Base-by-base conservation (phyloP, 2,329 filamentous ascomycete genomes). In the Myriangium duriaei region DNA sequence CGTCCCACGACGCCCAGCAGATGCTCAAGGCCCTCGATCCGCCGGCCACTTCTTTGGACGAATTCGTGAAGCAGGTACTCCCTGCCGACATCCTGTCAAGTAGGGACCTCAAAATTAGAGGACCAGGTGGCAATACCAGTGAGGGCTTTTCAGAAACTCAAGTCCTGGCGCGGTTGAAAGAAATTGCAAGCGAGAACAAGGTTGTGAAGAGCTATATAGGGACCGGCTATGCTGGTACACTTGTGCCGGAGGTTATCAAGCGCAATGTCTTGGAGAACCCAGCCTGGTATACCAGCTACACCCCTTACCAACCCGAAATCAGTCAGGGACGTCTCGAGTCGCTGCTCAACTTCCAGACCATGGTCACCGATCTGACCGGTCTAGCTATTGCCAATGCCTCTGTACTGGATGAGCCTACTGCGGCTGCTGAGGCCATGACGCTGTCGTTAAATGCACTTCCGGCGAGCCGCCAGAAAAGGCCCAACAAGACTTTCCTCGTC, bases 231-330 rank as follows among this genome's bases (percentile, higher is more conserved):
- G 85, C 88, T 47, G 79, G 76, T 24, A 88, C 85, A n/a, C 72
- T 80, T 48, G 80, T 83, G 1, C 88, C 88, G 4, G 74, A 84
- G 40, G 87, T 95, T 41, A 93, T 96, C 58, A 84, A 91, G 68
- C 73, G 87, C 49, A 95, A 95, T 56, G 72, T 96, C 4, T 66
- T 96, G 42, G 86, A 96, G 68, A 88, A 81, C 57, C 88, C 88
- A 4, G 86, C 79, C 7, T 96, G 88, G 88, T 96, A 96, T 60
- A 96, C 88, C 29, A 94, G 86, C 63, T 95, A 96, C 60, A 95
- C 88, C 0, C 88, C 88, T 11, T 96, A 95, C 62, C 88, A 96
- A 64, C 81, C 88, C 2, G 88, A 96, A 64, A 94, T 96, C 65
- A 94, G 86, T 58, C 88, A 96, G 63, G 88, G 88, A 24, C 78